Percentiles rank a stretch among this genome's conserved stretches.
phyloP scores from a whole-genome alignment of 2,329 filamentous ascomycete species.

The Sarocladiaceae sp. region DNA sequence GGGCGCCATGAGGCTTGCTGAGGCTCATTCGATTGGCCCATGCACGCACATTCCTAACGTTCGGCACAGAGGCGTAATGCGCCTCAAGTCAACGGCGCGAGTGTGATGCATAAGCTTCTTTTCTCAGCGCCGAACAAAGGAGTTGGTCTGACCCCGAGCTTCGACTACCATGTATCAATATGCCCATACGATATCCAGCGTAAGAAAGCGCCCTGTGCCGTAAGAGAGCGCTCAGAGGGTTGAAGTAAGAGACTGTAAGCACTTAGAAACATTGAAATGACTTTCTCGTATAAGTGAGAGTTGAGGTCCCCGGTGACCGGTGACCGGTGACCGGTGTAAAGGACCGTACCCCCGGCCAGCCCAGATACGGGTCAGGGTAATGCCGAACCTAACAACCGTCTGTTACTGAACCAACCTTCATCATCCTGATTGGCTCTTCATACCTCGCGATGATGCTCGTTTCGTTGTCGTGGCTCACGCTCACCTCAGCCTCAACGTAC shows the following conservation, averaged over 20 bases:
- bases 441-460: background rate
- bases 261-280: background rate
- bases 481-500: background rate
- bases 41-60: background rate
- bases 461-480: background rate
- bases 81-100: background rate
- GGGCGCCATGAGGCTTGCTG: conserved; percentile 7
- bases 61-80: background rate
- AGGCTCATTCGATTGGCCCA: background rate
- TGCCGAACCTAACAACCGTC: background rate
- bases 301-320: background rate
- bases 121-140: background rate
- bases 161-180: background rate
- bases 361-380: background rate
- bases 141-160: background rate
- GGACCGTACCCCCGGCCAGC: background rate
- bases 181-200: background rate
- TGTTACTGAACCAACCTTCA: background rate
- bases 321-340: background rate
- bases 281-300: background rate
- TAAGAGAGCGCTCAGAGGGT: background rate
- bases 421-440: background rate
- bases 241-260: background rate
- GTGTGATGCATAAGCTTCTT: background rate
- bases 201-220: background rate